phyloP scores from a whole-genome alignment of 495 filamentous ascomycete genomes.

The Tuber magnatum region DNA sequence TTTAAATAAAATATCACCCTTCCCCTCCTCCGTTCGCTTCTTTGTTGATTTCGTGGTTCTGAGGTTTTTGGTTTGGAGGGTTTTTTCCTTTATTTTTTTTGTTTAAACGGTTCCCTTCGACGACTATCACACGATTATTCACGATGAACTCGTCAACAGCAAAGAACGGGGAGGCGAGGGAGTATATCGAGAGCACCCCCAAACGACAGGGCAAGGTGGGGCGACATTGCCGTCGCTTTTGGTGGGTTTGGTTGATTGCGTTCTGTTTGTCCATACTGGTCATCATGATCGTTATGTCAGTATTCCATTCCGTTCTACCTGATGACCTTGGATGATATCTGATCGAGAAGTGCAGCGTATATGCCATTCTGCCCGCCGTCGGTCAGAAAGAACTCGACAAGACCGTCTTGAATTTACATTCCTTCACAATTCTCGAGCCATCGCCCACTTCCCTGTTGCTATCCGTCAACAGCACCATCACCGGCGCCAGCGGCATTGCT shows the following conservation, averaged over 20 bases:
- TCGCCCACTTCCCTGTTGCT: slow-evolving; percentile 24
- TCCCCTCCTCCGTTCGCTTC: background rate
- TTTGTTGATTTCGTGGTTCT: background rate
- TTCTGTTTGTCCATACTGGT: slow-evolving; percentile 31
- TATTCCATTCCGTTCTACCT: background rate
- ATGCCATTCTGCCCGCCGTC: slow-evolving; percentile 34
- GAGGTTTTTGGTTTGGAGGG: background rate
- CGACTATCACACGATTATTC: background rate
- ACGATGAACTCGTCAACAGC: slow-evolving; percentile 15
- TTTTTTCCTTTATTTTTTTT: background rate
- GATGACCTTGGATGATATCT: background rate
- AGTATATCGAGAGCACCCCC: slow-evolving; percentile 13
- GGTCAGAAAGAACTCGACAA: slow-evolving; percentile 36
- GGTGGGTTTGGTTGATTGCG: slow-evolving; percentile 33
- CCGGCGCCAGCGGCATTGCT: slow-evolving; percentile 31
- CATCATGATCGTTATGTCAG: slow-evolving; percentile 32
- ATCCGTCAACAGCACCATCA: slow-evolving; percentile 33
- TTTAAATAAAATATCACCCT: background rate
- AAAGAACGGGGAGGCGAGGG: slow-evolving; percentile 9
- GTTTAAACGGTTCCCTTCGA: background rate
- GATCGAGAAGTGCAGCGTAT: slow-evolving; percentile 23
- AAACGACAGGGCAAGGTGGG: slow-evolving; percentile 11
- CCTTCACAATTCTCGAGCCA: slow-evolving; percentile 31
- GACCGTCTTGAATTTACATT: slow-evolving; percentile 31
- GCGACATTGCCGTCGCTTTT: slow-evolving; percentile 25